Conservation (phyloP, 179 eudicot species). For the Vitellaria paradoxa region DNA sequence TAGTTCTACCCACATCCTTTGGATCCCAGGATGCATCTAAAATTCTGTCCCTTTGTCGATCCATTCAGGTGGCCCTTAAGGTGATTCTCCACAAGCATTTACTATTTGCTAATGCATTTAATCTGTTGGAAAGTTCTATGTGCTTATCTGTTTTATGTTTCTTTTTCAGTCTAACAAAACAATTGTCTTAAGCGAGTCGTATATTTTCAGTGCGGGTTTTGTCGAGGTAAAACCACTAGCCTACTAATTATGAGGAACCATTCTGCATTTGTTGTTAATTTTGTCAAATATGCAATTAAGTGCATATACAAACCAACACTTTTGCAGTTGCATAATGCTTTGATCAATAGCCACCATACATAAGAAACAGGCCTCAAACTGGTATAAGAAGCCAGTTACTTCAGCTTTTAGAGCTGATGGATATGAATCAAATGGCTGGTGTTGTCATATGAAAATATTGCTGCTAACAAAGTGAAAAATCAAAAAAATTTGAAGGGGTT, state of each 20-base stretch:
- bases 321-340: background rate
- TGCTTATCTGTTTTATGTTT: constrained; percentile 20
- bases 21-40: constrained; percentile 81
- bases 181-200: constrained; percentile 75
- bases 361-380: background rate
- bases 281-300: no score
- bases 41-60: constrained; percentile 73
- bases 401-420: background rate
- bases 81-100: constrained; percentile 28
- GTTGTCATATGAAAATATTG: background rate
- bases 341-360: background rate
- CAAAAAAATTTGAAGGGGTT: background rate
- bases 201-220: constrained; percentile 70
- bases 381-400: background rate
- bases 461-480: background rate
- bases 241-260: background rate
- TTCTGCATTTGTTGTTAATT: background rate
- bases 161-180: constrained; percentile 68
- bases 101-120: background rate
- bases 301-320: no score
- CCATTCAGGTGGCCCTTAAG: constrained; percentile 79
- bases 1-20: constrained; percentile 76
- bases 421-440: background rate
- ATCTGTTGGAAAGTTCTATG: background rate
- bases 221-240: constrained; percentile 58